Evolutionary conservation across 768 basidiomycete species (phyloP).

Genomic region (Suillus sp.): DNA sequence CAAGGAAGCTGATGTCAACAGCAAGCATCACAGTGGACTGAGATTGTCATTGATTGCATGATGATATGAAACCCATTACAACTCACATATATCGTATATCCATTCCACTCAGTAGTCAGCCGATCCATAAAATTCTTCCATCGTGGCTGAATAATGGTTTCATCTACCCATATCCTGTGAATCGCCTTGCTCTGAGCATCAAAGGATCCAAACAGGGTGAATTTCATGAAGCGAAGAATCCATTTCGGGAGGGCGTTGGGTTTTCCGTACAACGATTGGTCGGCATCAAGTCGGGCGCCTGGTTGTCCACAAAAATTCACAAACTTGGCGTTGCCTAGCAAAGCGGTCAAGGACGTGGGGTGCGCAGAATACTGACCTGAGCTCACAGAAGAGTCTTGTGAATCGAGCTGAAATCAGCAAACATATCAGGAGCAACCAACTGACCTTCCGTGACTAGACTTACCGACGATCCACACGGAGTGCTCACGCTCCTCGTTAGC

Average conservation of each 20-base stretch:
- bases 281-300: conserved; percentile 34
- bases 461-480: background rate
- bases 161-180: conserved; percentile 49
- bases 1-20: conserved; percentile 16
- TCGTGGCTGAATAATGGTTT: conserved; percentile 35
- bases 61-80: background rate
- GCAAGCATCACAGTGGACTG: conserved; percentile 18
- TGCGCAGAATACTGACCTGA: background rate
- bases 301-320: conserved; percentile 40
- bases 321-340: conserved; percentile 30
- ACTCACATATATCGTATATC: conserved; percentile 49
- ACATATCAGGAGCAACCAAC: background rate
- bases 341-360: background rate
- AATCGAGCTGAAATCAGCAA: conserved; percentile 7
- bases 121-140: conserved; percentile 45
- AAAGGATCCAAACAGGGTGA: conserved; percentile 47
- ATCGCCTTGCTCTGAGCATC: conserved; percentile 43
- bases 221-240: conserved; percentile 28
- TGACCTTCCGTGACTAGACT: background rate
- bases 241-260: background rate
- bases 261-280: conserved; percentile 26
- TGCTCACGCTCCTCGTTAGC: background rate
- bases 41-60: background rate
- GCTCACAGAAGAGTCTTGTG: conserved; percentile 12
- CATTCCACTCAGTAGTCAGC: conserved; percentile 48